These are phyloP conservation scores for Prunus salicina DNA, from an alignment of 306 rosid species.

Conservation along the genomic window DNA sequence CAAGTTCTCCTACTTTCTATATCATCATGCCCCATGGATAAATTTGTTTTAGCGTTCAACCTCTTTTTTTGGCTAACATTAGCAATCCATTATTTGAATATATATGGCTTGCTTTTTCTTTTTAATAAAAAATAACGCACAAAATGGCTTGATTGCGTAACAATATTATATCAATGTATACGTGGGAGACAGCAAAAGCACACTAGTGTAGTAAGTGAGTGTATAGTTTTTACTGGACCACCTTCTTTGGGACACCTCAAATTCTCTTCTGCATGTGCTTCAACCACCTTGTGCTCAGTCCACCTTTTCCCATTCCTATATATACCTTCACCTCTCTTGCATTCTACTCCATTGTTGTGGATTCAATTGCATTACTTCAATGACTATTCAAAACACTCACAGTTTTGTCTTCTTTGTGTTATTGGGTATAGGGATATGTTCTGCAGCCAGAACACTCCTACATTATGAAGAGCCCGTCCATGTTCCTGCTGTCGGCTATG, in stretches of 20 bases:
- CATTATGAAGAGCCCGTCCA: constrained; percentile 27
- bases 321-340: constrained; percentile 6
- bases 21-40: too few relatives aligned
- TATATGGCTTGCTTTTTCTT: background rate
- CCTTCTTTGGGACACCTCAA: constrained; percentile 28
- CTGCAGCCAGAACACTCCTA: constrained; percentile 55
- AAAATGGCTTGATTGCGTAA: background rate
- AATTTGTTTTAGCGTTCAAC: too few relatives aligned
- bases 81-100: too few relatives aligned
- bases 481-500: constrained; percentile 19
- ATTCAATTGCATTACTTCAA: constrained; percentile 23
- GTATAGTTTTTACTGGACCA: constrained; percentile 26
- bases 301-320: constrained; percentile 42
- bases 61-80: too few relatives aligned
- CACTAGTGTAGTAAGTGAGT: constrained; percentile 30
- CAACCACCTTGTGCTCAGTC: constrained; percentile 38
- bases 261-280: constrained; percentile 42
- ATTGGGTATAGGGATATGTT: constrained; percentile 47
- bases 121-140: background rate
- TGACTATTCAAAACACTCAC: constrained; percentile 41
- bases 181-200: constrained; percentile 57
- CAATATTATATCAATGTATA: background rate
- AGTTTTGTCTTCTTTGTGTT: constrained; percentile 39
- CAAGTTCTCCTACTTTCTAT: too few relatives aligned
- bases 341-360: constrained; percentile 21